Base-by-base conservation (phyloP, 768 basidiomycete genomes). In the Fomitopsis serialis region DNA sequence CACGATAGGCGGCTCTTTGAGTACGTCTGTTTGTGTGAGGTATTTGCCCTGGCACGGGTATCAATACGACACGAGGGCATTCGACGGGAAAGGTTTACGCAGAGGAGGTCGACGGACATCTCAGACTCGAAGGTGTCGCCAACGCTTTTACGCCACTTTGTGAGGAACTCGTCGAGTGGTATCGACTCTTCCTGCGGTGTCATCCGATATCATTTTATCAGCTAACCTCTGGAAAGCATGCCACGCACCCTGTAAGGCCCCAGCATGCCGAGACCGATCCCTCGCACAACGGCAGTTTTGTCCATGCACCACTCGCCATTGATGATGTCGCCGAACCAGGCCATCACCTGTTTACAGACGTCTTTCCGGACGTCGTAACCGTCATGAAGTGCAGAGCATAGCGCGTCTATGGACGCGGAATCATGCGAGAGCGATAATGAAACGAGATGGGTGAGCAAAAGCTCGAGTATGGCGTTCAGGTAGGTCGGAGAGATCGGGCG, bases 181-280 rank as follows among this genome's bases (percentile, higher is more conserved):
- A 91, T 77, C 0, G 85, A 71, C 1, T 83, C 79, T 45, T 84
- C 73, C 88, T 92, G 36, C 12, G 54, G 21, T n/a, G n/a, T n/a
- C n/a, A n/a, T 8, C 12, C n/a, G 12, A 15, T n/a, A 21, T 25
- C 10, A 50, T 11, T 40, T n/a, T n/a, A n/a, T n/a, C n/a, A n/a
- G 7, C 13, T 10, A 4, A 24, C 24, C 23, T 15, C 45, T 22
- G 34, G n/a, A n/a, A n/a, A n/a, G 25, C 19, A 12, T 29, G 35
- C 19, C 4, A 54, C 60, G 25, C 56, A 86, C 88, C 68, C 74
- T 79, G 64, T 86, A 68, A 19, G 75, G 72, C 42, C 84, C 73
- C 50, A 98, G 68, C 23, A 95, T 73, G 0, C 86, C 86, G 48
- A 90, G 58, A 1, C 95, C 96, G 15, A 96, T 72, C 64, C 95